Conservation (phyloP, 129 eudicot genomes). For the Flaveria bidentis region DNA sequence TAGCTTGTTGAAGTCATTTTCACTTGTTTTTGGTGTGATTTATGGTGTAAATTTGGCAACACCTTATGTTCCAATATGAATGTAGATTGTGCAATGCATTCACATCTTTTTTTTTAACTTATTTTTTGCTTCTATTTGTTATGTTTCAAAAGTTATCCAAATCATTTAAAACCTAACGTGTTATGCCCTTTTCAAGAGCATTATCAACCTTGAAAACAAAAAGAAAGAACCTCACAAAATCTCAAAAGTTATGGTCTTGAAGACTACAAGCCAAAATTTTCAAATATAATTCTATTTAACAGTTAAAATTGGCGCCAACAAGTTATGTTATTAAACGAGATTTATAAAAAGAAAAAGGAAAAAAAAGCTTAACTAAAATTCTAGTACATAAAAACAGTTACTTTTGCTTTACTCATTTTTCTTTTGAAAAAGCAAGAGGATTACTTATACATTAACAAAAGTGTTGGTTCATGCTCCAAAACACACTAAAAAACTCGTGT, state of each 20-base stretch:
- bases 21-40: slow-evolving; percentile 34
- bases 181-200: no score
- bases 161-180: no score
- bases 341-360: neutral
- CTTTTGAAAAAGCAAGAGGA: neutral
- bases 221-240: neutral
- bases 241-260: neutral
- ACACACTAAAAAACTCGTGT: no score
- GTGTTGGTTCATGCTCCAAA: no score
- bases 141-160: no score
- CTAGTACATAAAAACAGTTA: neutral
- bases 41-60: slow-evolving; percentile 30
- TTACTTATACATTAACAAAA: neutral
- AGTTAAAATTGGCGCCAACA: neutral
- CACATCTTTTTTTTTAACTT: neutral
- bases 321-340: neutral
- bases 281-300: neutral
- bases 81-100: slow-evolving; percentile 23
- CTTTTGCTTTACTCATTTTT: neutral
- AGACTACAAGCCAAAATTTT: neutral
- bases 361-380: neutral
- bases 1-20: slow-evolving; percentile 28
- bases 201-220: neutral
- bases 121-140: neutral
- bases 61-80: slow-evolving; percentile 25